Conservation (phyloP, 2,329 filamentous ascomycete species). For the Phaeosphaeria sp. region DNA sequence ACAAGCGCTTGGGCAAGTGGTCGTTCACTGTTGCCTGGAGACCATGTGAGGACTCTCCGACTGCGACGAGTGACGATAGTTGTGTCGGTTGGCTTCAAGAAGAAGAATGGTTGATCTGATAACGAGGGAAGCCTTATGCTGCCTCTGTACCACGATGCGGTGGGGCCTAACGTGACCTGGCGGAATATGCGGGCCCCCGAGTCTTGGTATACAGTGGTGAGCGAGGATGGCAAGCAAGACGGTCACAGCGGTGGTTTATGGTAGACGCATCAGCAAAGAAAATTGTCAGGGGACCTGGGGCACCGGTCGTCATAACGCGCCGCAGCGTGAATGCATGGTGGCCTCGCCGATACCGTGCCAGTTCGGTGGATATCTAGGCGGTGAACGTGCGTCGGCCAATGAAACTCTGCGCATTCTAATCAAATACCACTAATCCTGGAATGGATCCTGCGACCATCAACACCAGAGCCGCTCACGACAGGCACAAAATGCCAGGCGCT, state of each 20-base stretch:
- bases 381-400: constrained; percentile 32
- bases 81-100: constrained; percentile 1
- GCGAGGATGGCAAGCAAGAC: constrained; percentile 21
- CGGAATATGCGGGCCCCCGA: constrained; percentile 27
- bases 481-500: background rate
- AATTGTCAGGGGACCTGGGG: constrained; percentile 21
- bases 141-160: background rate
- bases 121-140: background rate
- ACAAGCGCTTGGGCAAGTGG: constrained; percentile 13
- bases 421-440: constrained; percentile 17
- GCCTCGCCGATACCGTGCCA: constrained; percentile 20
- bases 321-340: constrained; percentile 19
- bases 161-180: constrained; percentile 35
- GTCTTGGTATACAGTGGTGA: constrained; percentile 21
- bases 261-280: constrained; percentile 20
- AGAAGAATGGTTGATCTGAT: constrained; percentile 20
- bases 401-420: constrained; percentile 28
- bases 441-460: constrained; percentile 10
- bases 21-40: constrained; percentile 28
- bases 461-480: constrained; percentile 1
- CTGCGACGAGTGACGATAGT: constrained; percentile 1
- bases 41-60: constrained; percentile 4
- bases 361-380: constrained; percentile 18
- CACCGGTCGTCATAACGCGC: constrained; percentile 25
- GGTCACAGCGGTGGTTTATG: constrained; percentile 18